phyloP scores from a whole-genome alignment of 2,329 filamentous ascomycete species.

The Exophiala sideris region DNA sequence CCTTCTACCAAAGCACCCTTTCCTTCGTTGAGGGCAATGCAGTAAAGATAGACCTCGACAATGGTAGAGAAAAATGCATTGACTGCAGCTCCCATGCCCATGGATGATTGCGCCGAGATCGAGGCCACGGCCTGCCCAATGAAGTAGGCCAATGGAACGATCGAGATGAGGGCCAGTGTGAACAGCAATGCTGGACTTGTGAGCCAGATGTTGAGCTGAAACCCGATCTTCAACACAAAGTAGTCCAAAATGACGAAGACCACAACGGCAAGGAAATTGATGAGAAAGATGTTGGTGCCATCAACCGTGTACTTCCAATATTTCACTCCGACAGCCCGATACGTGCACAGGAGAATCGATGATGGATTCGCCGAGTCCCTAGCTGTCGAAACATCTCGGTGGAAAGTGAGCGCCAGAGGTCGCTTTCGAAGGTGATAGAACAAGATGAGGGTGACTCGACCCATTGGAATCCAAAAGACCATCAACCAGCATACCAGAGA shows the following conservation, averaged over 20 bases:
- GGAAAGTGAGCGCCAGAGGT: constrained; percentile 87
- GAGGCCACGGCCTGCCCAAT: constrained; percentile 98
- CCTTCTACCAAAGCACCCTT: constrained; percentile 93
- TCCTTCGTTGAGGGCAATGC: constrained; percentile 85
- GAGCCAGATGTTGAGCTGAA: constrained; percentile 68
- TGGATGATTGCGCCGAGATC: constrained; percentile 96
- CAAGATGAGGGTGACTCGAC: constrained; percentile 83
- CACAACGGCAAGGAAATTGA: constrained; percentile 94
- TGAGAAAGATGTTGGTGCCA: constrained; percentile 97
- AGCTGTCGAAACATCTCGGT: constrained; percentile 75
- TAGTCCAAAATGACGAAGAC: constrained; percentile 93
- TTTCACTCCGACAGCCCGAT: constrained; percentile 86
- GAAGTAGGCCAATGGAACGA: constrained; percentile 96
- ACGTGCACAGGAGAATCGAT: constrained; percentile 91
- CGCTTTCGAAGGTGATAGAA: constrained; percentile 90
- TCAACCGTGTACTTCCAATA: constrained; percentile 99
- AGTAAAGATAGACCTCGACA: constrained; percentile 97
- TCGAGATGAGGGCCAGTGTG: constrained; percentile 76
- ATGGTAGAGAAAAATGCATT: constrained; percentile 98
- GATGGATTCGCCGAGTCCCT: constrained; percentile 69
- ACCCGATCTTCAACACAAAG: constrained; percentile 66
- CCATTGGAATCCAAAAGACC: constrained; percentile 98
- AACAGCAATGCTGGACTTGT: constrained; percentile 87
- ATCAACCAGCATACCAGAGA: constrained; percentile 91
- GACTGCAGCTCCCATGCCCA: constrained; percentile 94